Conservation (phyloP, 495 filamentous ascomycete species). For the Neurospora sublineolata region DNA sequence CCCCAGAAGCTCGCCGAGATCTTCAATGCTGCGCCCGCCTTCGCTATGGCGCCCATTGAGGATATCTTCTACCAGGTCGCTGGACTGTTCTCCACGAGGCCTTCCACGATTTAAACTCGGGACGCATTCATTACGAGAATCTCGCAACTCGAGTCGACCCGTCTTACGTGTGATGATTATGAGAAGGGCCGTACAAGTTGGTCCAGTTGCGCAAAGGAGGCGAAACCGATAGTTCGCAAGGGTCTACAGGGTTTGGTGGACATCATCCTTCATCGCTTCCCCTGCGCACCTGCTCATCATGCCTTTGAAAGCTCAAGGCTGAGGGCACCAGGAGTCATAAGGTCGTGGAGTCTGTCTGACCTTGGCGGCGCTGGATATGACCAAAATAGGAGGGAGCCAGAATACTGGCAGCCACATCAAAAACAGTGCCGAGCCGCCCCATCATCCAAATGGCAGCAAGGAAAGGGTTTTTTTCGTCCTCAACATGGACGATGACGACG, state of each 20-base stretch:
- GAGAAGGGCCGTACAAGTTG: neutral
- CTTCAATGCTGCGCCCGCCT: slow-evolving; percentile 62
- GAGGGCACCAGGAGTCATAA: neutral
- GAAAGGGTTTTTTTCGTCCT: neutral
- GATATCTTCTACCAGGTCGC: slow-evolving; percentile 70
- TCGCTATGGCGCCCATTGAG: slow-evolving; percentile 64
- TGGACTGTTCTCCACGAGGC: slow-evolving; percentile 42
- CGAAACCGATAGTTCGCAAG: neutral
- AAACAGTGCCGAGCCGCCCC: neutral
- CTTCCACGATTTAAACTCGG: slow-evolving; percentile 2
- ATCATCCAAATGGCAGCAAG: neutral
- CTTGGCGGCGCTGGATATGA: slow-evolving; percentile 2
- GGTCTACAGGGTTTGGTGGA: neutral
- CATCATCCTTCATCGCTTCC: neutral
- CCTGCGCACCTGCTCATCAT: neutral
- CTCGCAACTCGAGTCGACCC: neutral
- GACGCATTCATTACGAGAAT: neutral
- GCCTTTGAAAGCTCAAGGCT: neutral
- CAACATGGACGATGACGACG: neutral
- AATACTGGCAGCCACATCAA: neutral
- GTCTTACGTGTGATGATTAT: neutral
- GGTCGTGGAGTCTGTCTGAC: slow-evolving; percentile 3
- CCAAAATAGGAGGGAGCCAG: neutral
- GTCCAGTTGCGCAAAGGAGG: neutral
- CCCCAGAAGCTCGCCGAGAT: slow-evolving; percentile 57